Conservation (phyloP, 768 basidiomycete genomes). For the Tricholoma sp. region DNA sequence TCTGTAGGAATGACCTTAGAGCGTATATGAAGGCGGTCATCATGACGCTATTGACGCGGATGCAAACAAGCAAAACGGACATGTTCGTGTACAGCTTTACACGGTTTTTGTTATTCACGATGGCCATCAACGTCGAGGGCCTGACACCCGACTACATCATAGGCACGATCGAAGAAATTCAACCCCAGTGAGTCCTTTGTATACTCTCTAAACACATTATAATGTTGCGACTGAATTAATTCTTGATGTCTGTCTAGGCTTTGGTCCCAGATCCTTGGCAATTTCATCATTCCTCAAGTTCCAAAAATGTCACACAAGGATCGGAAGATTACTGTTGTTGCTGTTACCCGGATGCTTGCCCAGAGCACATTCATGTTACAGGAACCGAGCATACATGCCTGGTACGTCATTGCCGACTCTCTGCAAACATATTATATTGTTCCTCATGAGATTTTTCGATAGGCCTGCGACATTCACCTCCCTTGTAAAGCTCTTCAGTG, state of each 20-base stretch:
- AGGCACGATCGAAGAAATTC: slow-evolving; percentile 74
- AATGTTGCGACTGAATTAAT: neutral
- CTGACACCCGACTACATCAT: slow-evolving; percentile 79
- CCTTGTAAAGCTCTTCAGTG: slow-evolving; percentile 70
- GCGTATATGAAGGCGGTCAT: slow-evolving; percentile 72
- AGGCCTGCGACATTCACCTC: slow-evolving; percentile 72
- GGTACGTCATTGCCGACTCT: slow-evolving; percentile 38
- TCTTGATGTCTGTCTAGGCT: slow-evolving; percentile 31
- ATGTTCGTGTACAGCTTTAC: slow-evolving; percentile 81
- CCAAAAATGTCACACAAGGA: slow-evolving; percentile 79
- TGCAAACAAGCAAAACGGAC: slow-evolving; percentile 87
- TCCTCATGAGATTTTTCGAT: neutral
- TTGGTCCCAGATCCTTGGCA: slow-evolving; percentile 74
- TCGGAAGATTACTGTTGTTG: slow-evolving; percentile 79
- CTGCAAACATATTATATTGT: neutral
- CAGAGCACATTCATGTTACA: slow-evolving; percentile 66
- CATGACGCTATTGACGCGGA: slow-evolving; percentile 74
- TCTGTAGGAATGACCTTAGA: slow-evolving; percentile 51
- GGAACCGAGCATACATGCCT: slow-evolving; percentile 55
- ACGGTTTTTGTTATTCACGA: slow-evolving; percentile 67
- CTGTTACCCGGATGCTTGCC: slow-evolving; percentile 73
- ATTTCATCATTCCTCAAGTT: slow-evolving; percentile 75
- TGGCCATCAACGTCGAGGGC: slow-evolving; percentile 70
- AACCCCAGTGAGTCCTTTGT: slow-evolving; percentile 62
- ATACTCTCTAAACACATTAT: neutral